A percentile compares a stretch with the other conserved stretches of the same genome.
Evolutionary conservation across 2,329 filamentous ascomycete genomes (phyloP).

Genomic region (Cercospora berteroae): DNA sequence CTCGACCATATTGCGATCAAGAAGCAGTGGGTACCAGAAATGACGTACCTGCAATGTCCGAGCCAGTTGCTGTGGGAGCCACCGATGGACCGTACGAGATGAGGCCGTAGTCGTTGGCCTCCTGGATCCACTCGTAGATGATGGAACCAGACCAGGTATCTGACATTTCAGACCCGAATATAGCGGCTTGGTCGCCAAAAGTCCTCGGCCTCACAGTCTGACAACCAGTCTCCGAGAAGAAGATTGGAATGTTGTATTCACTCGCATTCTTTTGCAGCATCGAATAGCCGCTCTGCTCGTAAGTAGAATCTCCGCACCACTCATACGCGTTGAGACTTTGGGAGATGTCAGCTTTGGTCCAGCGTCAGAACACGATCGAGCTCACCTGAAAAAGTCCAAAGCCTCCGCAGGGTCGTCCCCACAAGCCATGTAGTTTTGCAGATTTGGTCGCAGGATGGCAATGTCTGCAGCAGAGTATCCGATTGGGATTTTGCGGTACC

Average conservation of each 20-base stretch:
- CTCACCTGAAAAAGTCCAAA: slow-evolving; percentile 69
- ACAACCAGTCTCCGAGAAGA: slow-evolving; percentile 88
- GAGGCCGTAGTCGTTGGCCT: slow-evolving; percentile 78
- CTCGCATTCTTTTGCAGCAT: slow-evolving; percentile 65
- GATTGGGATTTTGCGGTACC: slow-evolving; percentile 76
- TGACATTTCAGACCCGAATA: slow-evolving; percentile 72
- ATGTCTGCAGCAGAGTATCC: slow-evolving; percentile 89
- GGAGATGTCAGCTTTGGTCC: background rate
- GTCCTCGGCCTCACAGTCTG: slow-evolving; percentile 61
- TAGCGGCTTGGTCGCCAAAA: slow-evolving; percentile 71
- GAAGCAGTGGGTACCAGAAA: background rate
- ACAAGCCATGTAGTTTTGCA: slow-evolving; percentile 75
- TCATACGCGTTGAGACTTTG: slow-evolving; percentile 64
- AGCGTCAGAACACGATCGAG: no score
- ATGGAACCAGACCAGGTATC: slow-evolving; percentile 72
- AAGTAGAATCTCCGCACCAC: slow-evolving; percentile 29
- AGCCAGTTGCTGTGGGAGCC: slow-evolving; percentile 43
- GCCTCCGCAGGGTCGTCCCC: slow-evolving; percentile 66
- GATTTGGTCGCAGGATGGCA: slow-evolving; percentile 62
- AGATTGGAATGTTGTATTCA: slow-evolving; percentile 77
- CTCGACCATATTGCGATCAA: background rate
- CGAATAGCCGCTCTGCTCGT: slow-evolving; percentile 62
- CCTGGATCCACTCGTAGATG: slow-evolving; percentile 87
- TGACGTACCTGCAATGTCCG: slow-evolving; percentile 43
- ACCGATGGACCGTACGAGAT: slow-evolving; percentile 68